Conservation (phyloP, 495 filamentous ascomycete genomes). For the Annulohypoxylon moriforme region DNA sequence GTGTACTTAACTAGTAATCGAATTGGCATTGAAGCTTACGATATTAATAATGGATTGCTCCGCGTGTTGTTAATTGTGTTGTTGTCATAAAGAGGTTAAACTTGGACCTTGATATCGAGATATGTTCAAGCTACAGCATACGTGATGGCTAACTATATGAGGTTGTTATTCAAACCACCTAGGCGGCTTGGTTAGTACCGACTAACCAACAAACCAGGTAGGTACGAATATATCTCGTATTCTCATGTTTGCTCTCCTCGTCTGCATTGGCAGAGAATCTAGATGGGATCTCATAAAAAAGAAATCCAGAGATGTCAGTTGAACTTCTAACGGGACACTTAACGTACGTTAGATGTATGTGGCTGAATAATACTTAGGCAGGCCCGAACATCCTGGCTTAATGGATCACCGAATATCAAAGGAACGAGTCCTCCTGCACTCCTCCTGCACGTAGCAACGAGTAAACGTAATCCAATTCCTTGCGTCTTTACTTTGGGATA, state of each 20-base stretch:
- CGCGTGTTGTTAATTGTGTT: background rate
- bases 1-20: background rate
- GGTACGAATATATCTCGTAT: background rate
- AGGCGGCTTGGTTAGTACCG: background rate
- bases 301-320: background rate
- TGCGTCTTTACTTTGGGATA: background rate
- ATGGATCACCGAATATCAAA: slow-evolving; percentile 21
- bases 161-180: background rate
- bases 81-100: background rate
- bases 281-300: background rate
- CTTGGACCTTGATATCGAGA: background rate
- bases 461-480: slow-evolving; percentile 15
- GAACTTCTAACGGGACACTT: slow-evolving; percentile 7
- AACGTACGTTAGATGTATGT: background rate
- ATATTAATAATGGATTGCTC: background rate
- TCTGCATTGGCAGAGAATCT: background rate
- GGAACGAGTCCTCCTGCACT: slow-evolving; percentile 30
- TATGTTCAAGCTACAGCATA: background rate
- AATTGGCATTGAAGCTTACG: background rate
- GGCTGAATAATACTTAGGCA: background rate
- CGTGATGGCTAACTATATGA: no score
- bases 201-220: background rate
- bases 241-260: background rate
- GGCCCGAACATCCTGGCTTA: slow-evolving; percentile 8
- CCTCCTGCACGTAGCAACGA: slow-evolving; percentile 16